Evolutionary conservation across 2,329 filamentous ascomycete species (phyloP).

Genomic region (Onygenales sp.): DNA sequence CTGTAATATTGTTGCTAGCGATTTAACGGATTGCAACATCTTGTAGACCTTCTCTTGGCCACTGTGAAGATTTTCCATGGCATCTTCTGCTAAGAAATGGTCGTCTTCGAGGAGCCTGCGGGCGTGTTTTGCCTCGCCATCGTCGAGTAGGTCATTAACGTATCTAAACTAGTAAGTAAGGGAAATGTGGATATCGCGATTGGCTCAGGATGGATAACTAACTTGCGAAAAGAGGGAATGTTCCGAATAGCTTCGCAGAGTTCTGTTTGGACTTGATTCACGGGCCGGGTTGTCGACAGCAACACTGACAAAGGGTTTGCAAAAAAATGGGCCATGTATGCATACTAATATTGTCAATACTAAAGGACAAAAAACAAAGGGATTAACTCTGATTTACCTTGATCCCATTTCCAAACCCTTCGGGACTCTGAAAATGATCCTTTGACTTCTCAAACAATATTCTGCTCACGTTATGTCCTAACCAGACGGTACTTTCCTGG

Average conservation of each 20-base stretch:
- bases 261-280: constrained; percentile 25
- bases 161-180: constrained; percentile 18
- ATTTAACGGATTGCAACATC: constrained; percentile 24
- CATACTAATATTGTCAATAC: constrained; percentile 39
- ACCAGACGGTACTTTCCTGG: constrained; percentile 33
- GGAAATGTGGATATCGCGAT: neutral
- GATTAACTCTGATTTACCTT: constrained; percentile 27
- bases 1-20: constrained; percentile 19
- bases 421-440: constrained; percentile 51
- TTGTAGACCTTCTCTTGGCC: constrained; percentile 32
- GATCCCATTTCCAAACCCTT: constrained; percentile 44
- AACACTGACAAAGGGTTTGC: constrained; percentile 49
- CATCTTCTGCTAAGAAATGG: constrained; percentile 34
- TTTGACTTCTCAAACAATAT: constrained; percentile 47
- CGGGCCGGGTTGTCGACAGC: constrained; percentile 22
- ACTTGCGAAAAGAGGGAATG: constrained; percentile 46
- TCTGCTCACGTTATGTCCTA: constrained; percentile 45
- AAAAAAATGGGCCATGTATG: constrained; percentile 56
- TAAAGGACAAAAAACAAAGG: neutral
- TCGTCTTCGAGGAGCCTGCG: constrained; percentile 43
- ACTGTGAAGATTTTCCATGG: constrained; percentile 26
- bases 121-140: constrained; percentile 23
- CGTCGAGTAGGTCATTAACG: constrained; percentile 34
- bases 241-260: constrained; percentile 48
- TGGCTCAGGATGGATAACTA: constrained; percentile 4